A percentile compares a stretch with the other conserved stretches of the same genome.
Evolutionary conservation across 2,329 filamentous ascomycete genomes (phyloP).

Genomic region (Phaeosphaeria sp.): DNA sequence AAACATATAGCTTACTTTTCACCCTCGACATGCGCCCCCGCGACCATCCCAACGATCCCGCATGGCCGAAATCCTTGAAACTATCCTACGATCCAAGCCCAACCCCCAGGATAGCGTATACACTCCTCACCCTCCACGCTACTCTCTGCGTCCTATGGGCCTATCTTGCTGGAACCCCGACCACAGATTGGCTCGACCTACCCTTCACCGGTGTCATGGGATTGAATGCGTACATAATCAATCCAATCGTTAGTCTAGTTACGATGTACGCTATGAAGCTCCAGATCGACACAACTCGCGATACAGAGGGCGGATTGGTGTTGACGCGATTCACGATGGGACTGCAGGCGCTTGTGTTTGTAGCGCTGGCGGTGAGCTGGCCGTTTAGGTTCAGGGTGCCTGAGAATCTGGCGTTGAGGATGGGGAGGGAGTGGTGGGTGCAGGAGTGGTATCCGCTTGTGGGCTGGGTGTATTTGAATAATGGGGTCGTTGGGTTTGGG

Average conservation of each 20-base stretch:
- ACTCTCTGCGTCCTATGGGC: conserved; percentile 7
- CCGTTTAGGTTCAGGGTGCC: neutral
- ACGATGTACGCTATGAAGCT: neutral
- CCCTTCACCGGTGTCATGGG: neutral
- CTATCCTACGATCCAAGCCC: neutral
- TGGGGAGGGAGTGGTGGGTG: neutral
- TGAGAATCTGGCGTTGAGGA: conserved; percentile 1
- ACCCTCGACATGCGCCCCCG: neutral
- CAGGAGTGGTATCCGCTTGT: conserved; percentile 6
- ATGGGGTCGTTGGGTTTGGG: conserved; percentile 2
- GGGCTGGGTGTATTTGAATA: conserved; percentile 7
- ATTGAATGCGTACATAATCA: neutral
- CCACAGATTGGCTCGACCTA: neutral
- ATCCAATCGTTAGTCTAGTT: neutral
- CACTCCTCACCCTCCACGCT: conserved; percentile 6
- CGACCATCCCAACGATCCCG: too few species aligned
- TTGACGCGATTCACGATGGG: neutral
- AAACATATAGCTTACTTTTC: neutral
- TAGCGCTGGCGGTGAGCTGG: neutral
- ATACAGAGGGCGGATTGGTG: neutral
- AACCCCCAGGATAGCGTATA: conserved; percentile 3
- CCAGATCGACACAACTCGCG: neutral
- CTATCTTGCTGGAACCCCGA: conserved; percentile 1
- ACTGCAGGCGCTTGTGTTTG: neutral
- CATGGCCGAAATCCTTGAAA: too few species aligned